phyloP scores from a whole-genome alignment of 768 basidiomycete genomes.

The Lactifluus subvellereus region DNA sequence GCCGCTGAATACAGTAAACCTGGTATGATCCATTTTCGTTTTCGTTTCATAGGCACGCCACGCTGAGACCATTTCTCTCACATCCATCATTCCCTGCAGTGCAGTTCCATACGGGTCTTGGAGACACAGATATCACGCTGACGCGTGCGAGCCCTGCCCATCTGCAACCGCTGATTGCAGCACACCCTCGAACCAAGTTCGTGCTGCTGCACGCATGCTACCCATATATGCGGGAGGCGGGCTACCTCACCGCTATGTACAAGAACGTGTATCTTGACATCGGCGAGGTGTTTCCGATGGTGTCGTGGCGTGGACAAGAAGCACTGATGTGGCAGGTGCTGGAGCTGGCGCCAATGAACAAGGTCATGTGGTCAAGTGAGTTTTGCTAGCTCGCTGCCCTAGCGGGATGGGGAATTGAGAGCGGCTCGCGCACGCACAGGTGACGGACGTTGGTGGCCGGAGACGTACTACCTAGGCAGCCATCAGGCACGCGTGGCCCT shows the following conservation, averaged over 20 bases:
- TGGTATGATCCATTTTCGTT: slow-evolving; percentile 34
- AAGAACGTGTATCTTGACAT: slow-evolving; percentile 74
- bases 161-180: slow-evolving; percentile 62
- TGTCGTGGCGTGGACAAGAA: slow-evolving; percentile 60
- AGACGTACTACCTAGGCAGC: slow-evolving; percentile 64
- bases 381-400: slow-evolving; percentile 1
- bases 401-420: neutral
- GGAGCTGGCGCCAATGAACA: slow-evolving; percentile 70
- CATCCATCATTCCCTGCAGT: slow-evolving; percentile 37
- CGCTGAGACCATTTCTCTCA: neutral
- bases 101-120: slow-evolving; percentile 81
- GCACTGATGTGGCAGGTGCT: slow-evolving; percentile 54
- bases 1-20: slow-evolving; percentile 53
- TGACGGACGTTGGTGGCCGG: slow-evolving; percentile 73
- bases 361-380: slow-evolving; percentile 77
- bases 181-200: slow-evolving; percentile 52
- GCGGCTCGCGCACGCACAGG: slow-evolving; percentile 31
- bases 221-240: slow-evolving; percentile 72
- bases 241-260: slow-evolving; percentile 67
- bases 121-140: slow-evolving; percentile 65
- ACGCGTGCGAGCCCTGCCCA: slow-evolving; percentile 54
- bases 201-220: slow-evolving; percentile 75
- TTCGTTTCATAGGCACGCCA: neutral
- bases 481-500: slow-evolving; percentile 59
- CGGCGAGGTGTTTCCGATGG: slow-evolving; percentile 69